Evolutionary conservation across 192 early-diverging fungal species (phyloP).

Genomic region (Backusella morwellensis): DNA sequence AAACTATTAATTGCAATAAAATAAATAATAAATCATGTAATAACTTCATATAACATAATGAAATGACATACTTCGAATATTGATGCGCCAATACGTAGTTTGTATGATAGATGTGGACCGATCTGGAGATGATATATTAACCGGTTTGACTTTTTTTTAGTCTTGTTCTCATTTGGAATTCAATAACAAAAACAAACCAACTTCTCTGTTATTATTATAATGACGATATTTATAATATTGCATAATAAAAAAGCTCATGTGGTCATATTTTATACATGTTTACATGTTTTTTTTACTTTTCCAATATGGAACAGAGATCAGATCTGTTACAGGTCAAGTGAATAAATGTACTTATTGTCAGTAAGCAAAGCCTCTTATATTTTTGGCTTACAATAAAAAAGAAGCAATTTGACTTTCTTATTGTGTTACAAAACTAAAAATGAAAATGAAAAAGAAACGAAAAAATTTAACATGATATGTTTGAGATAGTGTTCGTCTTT

Average conservation of each 20-base stretch:
- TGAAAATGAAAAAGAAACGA: no score
- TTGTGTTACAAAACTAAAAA: neutral
- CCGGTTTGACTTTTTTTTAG: neutral
- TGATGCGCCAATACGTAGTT: neutral
- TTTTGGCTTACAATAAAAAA: neutral
- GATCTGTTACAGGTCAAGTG: neutral
- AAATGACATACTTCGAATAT: neutral
- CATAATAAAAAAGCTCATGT: neutral
- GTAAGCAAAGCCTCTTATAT: neutral
- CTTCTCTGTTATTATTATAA: neutral
- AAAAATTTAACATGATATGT: no score
- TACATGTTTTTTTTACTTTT: neutral
- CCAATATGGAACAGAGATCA: neutral
- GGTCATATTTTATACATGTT: neutral
- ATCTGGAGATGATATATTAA: neutral
- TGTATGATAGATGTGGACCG: neutral
- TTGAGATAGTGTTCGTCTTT: neutral
- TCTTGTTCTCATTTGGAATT: neutral
- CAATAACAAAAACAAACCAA: neutral
- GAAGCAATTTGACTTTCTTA: neutral
- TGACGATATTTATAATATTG: neutral
- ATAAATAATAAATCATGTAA: neutral
- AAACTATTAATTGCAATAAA: neutral
- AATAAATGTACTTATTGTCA: neutral
- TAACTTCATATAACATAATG: neutral